phyloP scores from a whole-genome alignment of 164 flowering plant genomes.

The Magnolia officinalis region DNA sequence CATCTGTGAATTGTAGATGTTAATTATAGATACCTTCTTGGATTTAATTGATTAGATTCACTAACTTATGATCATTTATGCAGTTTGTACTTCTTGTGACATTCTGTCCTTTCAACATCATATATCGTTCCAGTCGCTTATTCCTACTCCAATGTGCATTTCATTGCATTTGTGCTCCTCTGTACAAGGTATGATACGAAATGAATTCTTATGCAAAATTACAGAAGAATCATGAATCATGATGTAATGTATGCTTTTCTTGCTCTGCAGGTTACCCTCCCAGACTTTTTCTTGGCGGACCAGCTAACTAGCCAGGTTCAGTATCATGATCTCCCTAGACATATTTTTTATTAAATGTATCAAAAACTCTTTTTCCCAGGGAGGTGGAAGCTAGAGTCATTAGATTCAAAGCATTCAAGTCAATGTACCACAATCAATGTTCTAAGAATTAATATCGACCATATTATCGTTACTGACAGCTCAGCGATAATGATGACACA shows the following conservation, averaged over 20 bases:
- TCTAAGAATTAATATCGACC: no score
- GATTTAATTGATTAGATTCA: not conserved
- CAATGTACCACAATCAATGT: no score
- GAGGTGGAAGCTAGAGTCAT: no score
- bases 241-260: not conserved
- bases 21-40: no score
- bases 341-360: no score
- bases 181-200: constrained; percentile 49
- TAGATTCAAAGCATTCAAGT: no score
- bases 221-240: no score
- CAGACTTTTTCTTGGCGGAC: constrained; percentile 67
- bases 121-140: constrained; percentile 64
- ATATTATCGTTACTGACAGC: no score
- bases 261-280: constrained; percentile 45
- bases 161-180: constrained; percentile 59
- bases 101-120: constrained; percentile 58
- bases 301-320: constrained; percentile 71
- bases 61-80: constrained; percentile 9
- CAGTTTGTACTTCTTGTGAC: constrained; percentile 39
- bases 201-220: not conserved
- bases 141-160: constrained; percentile 44
- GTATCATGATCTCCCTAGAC: not conserved
- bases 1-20: no score
- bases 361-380: no score
- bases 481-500: no score